Conservation (phyloP, 345 rosid species). For the Citrus sinensis region DVS_A1.0 CM039167.1:28045001-28045500, state of each 20-base stretch:
- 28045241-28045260: too few species aligned
- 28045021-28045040: too few species aligned
- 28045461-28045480: neutral
- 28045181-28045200: slow-evolving; percentile 29
- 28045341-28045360: neutral
- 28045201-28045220: too few species aligned
- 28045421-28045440: slow-evolving; percentile 15
- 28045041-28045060: neutral
- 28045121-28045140: slow-evolving; percentile 44
- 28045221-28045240: too few species aligned
- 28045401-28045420: neutral
- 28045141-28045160: slow-evolving; percentile 27
- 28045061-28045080: slow-evolving; percentile 10
- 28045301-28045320: slow-evolving; percentile 34
- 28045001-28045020: too few species aligned
- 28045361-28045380: neutral
- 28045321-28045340: slow-evolving; percentile 18
- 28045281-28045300: neutral
- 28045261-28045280: too few species aligned
- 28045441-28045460: slow-evolving; percentile 25
- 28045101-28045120: neutral
- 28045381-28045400: too few species aligned
- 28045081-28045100: slow-evolving; percentile 39
- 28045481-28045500: too few species aligned
- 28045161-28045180: slow-evolving; percentile 33